Percentiles rank a stretch among this genome's conserved stretches.
Conservation (phyloP, 73 alveolate species). For the Symbiodinium pilosum region DNA sequence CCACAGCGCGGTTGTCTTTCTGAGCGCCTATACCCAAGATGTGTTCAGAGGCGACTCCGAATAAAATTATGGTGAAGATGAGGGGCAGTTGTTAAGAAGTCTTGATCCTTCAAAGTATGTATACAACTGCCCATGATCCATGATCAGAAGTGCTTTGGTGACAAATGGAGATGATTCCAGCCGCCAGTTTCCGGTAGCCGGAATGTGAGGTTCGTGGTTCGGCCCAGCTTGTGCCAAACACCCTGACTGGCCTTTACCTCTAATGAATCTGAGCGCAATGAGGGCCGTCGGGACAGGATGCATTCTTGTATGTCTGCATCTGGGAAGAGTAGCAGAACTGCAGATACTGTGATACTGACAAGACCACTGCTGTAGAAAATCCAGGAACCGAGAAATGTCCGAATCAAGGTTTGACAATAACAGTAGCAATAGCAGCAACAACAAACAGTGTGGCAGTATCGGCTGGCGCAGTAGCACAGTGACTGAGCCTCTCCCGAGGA, state of each 20-base stretch:
- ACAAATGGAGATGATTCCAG: background rate
- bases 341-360: too few species aligned
- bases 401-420: background rate
- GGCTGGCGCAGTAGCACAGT: background rate
- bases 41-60: background rate
- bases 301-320: background rate
- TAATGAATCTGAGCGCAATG: too few species aligned
- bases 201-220: background rate
- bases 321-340: background rate
- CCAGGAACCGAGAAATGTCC: background rate
- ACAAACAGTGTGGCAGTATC: background rate
- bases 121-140: background rate
- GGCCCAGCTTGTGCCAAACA: background rate
- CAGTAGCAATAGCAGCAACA: background rate
- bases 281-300: too few species aligned
- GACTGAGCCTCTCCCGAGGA: background rate
- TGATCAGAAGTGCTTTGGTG: background rate
- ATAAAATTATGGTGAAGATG: too few species aligned
- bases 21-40: background rate
- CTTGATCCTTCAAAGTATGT: too few species aligned
- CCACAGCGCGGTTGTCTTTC: background rate
- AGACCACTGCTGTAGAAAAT: background rate
- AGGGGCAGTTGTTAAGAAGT: too few species aligned
- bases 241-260: too few species aligned
- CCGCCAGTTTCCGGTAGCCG: constrained; percentile 20